Conservation (phyloP, 306 rosid genomes). For the Vachellia pachyceras region DNA sequence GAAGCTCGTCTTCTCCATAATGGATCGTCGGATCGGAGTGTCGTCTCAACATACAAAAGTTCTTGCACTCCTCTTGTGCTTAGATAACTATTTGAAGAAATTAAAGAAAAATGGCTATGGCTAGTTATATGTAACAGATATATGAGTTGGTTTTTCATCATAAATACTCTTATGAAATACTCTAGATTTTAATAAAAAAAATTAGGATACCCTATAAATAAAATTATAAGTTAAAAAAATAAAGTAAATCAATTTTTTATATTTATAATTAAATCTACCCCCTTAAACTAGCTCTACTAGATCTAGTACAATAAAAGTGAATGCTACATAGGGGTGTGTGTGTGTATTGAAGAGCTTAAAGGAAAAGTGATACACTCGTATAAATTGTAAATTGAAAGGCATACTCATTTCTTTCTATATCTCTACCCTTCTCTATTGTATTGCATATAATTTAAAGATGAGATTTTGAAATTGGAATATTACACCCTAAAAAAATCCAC, state of each 20-base stretch:
- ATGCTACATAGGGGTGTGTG: not conserved
- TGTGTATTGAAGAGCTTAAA: not conserved
- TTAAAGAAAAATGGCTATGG: too few relatives aligned
- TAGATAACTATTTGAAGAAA: too few relatives aligned
- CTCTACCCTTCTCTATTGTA: not conserved
- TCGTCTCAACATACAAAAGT: not conserved
- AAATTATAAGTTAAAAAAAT: too few relatives aligned
- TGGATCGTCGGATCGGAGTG: not conserved
- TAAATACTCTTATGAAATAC: too few relatives aligned
- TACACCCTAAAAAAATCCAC: not conserved
- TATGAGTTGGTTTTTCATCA: too few relatives aligned
- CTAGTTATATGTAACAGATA: too few relatives aligned
- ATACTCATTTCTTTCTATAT: not conserved
- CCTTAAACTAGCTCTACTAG: too few relatives aligned
- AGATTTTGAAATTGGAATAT: not conserved
- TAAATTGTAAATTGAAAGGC: not conserved
- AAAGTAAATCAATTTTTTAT: too few relatives aligned
- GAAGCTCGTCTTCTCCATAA: not conserved
- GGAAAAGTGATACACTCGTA: not conserved
- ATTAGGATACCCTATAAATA: too few relatives aligned
- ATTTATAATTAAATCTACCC: too few relatives aligned
- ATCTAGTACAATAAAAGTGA: too few relatives aligned
- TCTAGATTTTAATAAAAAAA: too few relatives aligned
- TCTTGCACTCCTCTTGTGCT: not conserved
- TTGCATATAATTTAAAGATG: not conserved